These are phyloP conservation scores for Schizosaccharomyces pombe DNA, from an alignment of 805 yeast species.

Conservation along the genomic window DNA sequence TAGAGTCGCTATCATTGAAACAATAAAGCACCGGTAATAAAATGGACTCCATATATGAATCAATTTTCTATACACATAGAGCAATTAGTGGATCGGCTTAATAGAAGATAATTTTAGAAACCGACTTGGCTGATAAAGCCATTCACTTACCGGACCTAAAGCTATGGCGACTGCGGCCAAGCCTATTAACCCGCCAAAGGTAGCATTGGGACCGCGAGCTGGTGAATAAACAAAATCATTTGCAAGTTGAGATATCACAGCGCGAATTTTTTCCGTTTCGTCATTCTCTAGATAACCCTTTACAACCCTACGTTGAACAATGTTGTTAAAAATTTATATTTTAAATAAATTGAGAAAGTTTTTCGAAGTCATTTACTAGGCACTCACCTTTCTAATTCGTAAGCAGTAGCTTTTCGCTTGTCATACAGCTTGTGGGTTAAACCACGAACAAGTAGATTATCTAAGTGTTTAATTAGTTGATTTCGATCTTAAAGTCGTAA, in stretches of 20 bases:
- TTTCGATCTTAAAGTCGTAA: not conserved
- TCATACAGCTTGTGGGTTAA: conserved; percentile 53
- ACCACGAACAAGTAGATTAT: conserved; percentile 27
- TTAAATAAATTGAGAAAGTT: no score
- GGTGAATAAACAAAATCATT: conserved; percentile 66
- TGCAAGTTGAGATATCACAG: conserved; percentile 54
- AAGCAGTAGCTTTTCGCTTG: conserved; percentile 52
- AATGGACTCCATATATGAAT: conserved; percentile 58
- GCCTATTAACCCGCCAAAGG: conserved; percentile 91
- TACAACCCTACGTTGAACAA: conserved; percentile 19
- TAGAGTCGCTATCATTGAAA: conserved; percentile 90
- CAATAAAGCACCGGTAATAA: conserved; percentile 86
- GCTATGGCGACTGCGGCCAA: conserved; percentile 91
- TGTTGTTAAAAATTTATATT: no score
- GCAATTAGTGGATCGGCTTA: no score
- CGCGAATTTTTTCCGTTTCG: conserved; percentile 33
- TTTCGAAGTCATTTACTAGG: conserved; percentile 36
- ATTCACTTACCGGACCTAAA: conserved; percentile 27
- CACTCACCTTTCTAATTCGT: conserved; percentile 24
- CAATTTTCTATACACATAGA: conserved; percentile 29
- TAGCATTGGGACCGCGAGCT: conserved; percentile 21
- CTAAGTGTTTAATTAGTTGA: not conserved
- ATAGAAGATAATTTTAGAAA: no score
- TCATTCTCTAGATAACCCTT: conserved; percentile 32
- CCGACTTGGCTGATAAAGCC: no score